Conservation (phyloP, 139 green algal genomes). For the Haematococcus sp. region DNA sequence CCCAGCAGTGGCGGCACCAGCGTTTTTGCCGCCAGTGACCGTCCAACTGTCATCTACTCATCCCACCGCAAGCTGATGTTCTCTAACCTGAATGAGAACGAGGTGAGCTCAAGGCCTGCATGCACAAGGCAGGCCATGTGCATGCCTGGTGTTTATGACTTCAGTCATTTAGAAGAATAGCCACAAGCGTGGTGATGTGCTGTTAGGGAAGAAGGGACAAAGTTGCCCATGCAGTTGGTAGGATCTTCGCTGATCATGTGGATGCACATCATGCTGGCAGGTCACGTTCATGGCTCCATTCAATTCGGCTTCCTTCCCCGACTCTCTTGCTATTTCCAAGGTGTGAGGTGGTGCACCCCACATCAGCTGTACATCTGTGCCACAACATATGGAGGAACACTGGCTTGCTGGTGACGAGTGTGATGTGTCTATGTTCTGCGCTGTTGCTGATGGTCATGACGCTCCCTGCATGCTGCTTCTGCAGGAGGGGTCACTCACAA, state of each 20-base stretch:
- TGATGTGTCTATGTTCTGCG: too few species aligned
- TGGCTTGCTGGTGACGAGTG: not conserved
- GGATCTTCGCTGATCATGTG: too few species aligned
- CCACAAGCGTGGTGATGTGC: too few species aligned
- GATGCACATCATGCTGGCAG: constrained; percentile 41
- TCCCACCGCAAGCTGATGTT: constrained; percentile 93
- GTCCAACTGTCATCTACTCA: constrained; percentile 93
- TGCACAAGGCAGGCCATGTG: not conserved
- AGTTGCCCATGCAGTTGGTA: too few species aligned
- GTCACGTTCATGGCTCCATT: constrained; percentile 81
- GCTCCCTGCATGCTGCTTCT: not conserved
- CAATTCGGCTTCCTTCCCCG: constrained; percentile 71
- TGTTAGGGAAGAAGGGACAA: too few species aligned
- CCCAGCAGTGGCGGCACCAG: constrained; percentile 10
- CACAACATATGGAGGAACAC: not conserved
- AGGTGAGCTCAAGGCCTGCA: constrained; percentile 59
- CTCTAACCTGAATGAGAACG: constrained; percentile 93
- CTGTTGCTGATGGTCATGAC: too few species aligned
- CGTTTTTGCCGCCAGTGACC: constrained; percentile 93
- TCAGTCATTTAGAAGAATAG: too few species aligned
- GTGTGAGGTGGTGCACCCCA: not conserved
- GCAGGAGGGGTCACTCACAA: constrained; percentile 64
- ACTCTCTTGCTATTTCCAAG: constrained; percentile 80
- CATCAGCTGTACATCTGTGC: not conserved
- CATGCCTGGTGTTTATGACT: too few species aligned